These are phyloP conservation scores for Solanum gracilifrons DNA, from an alignment of 257 asterid genomes.

Conservation along the genomic window DNA sequence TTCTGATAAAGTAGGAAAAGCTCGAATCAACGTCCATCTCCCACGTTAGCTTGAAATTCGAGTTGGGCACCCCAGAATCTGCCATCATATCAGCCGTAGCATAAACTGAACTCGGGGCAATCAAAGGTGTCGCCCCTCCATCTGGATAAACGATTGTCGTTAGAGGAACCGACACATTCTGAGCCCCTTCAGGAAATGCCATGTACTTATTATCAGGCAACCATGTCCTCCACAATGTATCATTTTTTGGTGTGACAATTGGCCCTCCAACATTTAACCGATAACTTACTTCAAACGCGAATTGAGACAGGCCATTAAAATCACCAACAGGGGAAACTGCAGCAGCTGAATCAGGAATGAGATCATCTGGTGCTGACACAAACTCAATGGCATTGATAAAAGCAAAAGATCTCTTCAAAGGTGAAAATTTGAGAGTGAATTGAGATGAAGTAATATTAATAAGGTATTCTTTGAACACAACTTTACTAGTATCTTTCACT, in stretches of 20 bases:
- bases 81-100: constrained; percentile 77
- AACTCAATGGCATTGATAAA: constrained; percentile 81
- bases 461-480: constrained; percentile 62
- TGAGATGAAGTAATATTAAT: constrained; percentile 46
- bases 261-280: constrained; percentile 78
- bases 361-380: constrained; percentile 67
- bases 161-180: constrained; percentile 37
- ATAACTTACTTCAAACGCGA: constrained; percentile 51
- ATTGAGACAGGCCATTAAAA: constrained; percentile 24
- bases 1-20: constrained; percentile 61
- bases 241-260: constrained; percentile 55
- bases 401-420: constrained; percentile 56
- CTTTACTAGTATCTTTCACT: constrained; percentile 20
- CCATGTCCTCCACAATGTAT: constrained; percentile 72
- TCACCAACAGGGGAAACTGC: constrained; percentile 42
- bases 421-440: constrained; percentile 69
- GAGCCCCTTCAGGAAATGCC: constrained; percentile 49
- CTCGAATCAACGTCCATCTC: constrained; percentile 58
- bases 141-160: constrained; percentile 31
- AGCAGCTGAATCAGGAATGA: constrained; percentile 47
- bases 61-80: constrained; percentile 42
- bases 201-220: constrained; percentile 30
- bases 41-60: constrained; percentile 85
- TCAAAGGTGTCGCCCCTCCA: constrained; percentile 66
- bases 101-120: constrained; percentile 57